phyloP scores from a whole-genome alignment of 2,329 filamentous ascomycete species.

The Phialocephala subalpina region DNA sequence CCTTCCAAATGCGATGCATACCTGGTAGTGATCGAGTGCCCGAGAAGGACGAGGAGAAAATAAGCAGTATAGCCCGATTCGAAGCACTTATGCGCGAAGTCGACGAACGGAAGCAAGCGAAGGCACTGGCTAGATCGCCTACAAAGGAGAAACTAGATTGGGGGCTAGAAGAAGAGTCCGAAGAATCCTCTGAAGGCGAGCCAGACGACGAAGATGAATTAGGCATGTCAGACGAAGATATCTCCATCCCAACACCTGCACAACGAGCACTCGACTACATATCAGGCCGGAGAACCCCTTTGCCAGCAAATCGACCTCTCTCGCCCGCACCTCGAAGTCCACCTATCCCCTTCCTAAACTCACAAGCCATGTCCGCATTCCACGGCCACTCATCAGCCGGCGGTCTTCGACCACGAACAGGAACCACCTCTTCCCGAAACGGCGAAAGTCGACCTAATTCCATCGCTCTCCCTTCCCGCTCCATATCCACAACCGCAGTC shows the following conservation, averaged over 20 bases:
- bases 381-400: conserved; percentile 29
- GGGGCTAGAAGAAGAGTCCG: conserved; percentile 46
- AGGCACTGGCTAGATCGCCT: conserved; percentile 18
- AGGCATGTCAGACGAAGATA: conserved; percentile 27
- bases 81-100: conserved; percentile 70
- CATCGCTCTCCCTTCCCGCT: conserved; percentile 39
- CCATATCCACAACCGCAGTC: conserved; percentile 37
- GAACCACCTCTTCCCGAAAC: conserved; percentile 32
- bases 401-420: conserved; percentile 38
- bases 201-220: conserved; percentile 46
- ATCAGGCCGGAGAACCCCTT: conserved; percentile 38
- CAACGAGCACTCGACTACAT: conserved; percentile 45
- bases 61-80: conserved; percentile 70
- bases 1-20: conserved; percentile 69
- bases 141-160: conserved; percentile 38
- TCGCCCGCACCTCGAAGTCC: conserved; percentile 35
- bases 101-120: conserved; percentile 54
- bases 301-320: conserved; percentile 31
- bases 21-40: conserved; percentile 62
- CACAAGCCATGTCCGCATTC: conserved; percentile 42
- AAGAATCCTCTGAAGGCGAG: conserved; percentile 47
- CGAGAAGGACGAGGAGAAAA: conserved; percentile 63
- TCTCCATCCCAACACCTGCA: conserved; percentile 42
- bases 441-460: conserved; percentile 38
- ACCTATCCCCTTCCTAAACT: conserved; percentile 40